Base-by-base conservation (phyloP, 352 stramenopile genomes). In the Globisporangium mamillatum region DNA sequence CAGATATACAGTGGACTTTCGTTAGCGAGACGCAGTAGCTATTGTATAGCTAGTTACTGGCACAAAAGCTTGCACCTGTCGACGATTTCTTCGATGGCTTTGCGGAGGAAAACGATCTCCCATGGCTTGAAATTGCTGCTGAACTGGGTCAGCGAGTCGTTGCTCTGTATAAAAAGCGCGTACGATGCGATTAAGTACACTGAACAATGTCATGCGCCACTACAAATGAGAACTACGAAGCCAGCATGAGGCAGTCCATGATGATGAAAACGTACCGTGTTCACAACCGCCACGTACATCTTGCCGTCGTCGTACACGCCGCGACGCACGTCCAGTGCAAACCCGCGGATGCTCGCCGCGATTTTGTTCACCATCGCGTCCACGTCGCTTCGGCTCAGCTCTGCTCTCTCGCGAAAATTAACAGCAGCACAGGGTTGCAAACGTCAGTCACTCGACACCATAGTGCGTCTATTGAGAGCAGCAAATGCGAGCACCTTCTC, bases 31-130 rank as follows among this genome's bases (percentile, higher is more conserved):
- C 25, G 50, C 20, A 34, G 4, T 63, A 6, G 0, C 8, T 3
- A 0, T 4, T 3, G 0, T 10, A 24, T 58, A 24, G 8, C 38
- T 50, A 32, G 4, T 34, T 27, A 14, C 29, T 27, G 8, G 34
- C 52, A 20, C 14, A 3, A 50, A 16, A 7, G 9, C 73, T 6
- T 32, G 44, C 73, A 91, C 83, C 76, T 82, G 22, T 92, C 87
- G 34, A 91, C 79, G 59, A 95, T 95, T 46, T 89, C 78, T 68
- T 93, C 81, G 56, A 95, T 91, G 29, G 82, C 87, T 62, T 87
- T 92, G 63, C 87, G 87, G 56, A 95, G 75, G 52, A 95, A 89
- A 27, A 92, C 81, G 66, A 95, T 95, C 69, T 95, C 87, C 86
- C 87, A 93, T 24, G 85, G 72, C 66, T 90, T 92, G 67, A 85